Evolutionary conservation across 352 stramenopile genomes (phyloP), one percentile per base, ranked within the genome.

Genomic region (Phytophthora sp.): DNA sequence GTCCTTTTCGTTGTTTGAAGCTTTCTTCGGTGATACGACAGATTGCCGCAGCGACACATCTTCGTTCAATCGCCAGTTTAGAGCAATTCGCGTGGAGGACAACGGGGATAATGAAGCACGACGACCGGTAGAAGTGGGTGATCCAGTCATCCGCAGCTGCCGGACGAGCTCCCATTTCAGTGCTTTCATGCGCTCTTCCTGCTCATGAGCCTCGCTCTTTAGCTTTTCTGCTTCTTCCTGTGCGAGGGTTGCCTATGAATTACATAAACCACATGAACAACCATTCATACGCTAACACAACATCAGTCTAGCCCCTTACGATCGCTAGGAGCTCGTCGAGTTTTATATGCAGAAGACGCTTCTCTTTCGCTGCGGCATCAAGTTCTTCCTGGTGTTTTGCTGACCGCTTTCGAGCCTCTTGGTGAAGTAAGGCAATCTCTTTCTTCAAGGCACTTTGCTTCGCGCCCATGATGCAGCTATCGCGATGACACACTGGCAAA

Each of bases 91-190:
- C 6, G 75, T 62, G 1, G 76, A 73, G 1, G 60, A 57, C 5
- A 58, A 46, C 8, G 53, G 49, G n/a, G 67, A 55, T 3, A 67
- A 53, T 3, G 49, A 59, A 2, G 61, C 53, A 20, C 60, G 55
- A 5, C 46, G 30, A 13, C 60, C 72, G 1, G 15, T 55, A 2
- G 69, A 72, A 3, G 39, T 35, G 37, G 49, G 37, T n/a, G 50
- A 62, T 12, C 63, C 63, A n/a, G 57, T 63, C 24, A 72, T n/a
- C 23, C 39, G 58, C 9, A 88, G 62, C 12, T 84, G 76, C 0
- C 83, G 83, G 31, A 92, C 77, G 10, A 92, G 69, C 54, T 92
- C 83, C 80, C 81, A 92, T 42, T 92, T 89, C 30, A 92, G 52
- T 3, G 76, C 83, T 56, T 89, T 88, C 69, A 86, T 83, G 32